Evolutionary conservation across 805 yeast species (phyloP).

Genomic region (Dipodascopsis uninucleata): DNA sequence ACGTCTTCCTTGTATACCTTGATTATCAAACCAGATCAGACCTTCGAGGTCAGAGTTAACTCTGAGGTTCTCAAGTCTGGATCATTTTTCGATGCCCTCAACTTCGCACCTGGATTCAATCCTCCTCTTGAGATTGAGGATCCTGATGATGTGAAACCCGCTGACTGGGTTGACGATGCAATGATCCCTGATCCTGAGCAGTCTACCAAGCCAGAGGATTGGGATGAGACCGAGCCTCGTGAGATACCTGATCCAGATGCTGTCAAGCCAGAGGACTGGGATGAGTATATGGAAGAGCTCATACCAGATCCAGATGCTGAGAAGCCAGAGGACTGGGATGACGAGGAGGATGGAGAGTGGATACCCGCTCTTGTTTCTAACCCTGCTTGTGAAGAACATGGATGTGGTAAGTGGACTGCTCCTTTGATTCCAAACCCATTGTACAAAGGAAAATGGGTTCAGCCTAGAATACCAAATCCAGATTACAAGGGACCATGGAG

Average conservation of each 20-base stretch:
- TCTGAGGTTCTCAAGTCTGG: slow-evolving; percentile 74
- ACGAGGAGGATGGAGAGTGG: slow-evolving; percentile 88
- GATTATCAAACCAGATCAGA: slow-evolving; percentile 59
- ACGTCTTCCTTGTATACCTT: slow-evolving; percentile 69
- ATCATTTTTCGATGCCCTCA: slow-evolving; percentile 51
- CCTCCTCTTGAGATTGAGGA: slow-evolving; percentile 66
- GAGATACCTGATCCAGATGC: slow-evolving; percentile 66
- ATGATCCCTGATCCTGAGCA: slow-evolving; percentile 64
- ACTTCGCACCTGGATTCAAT: slow-evolving; percentile 61
- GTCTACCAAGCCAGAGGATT: slow-evolving; percentile 70
- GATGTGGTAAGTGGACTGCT: slow-evolving; percentile 80
- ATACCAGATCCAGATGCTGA: slow-evolving; percentile 65
- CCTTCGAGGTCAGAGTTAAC: slow-evolving; percentile 75
- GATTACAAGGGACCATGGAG: slow-evolving; percentile 74
- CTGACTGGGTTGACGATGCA: slow-evolving; percentile 73
- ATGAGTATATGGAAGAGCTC: slow-evolving; percentile 54
- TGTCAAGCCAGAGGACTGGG: slow-evolving; percentile 74
- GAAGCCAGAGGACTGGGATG: slow-evolving; percentile 81
- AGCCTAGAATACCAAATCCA: slow-evolving; percentile 68
- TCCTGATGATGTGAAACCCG: slow-evolving; percentile 60
- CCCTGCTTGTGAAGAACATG: slow-evolving; percentile 63
- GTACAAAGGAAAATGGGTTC: slow-evolving; percentile 75
- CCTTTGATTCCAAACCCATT: slow-evolving; percentile 64
- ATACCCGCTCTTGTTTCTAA: slow-evolving; percentile 63
- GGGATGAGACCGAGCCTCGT: slow-evolving; percentile 71